phyloP scores from a whole-genome alignment of 2,329 filamentous ascomycete species.

The Ceratocystis diversiconidia region DNA sequence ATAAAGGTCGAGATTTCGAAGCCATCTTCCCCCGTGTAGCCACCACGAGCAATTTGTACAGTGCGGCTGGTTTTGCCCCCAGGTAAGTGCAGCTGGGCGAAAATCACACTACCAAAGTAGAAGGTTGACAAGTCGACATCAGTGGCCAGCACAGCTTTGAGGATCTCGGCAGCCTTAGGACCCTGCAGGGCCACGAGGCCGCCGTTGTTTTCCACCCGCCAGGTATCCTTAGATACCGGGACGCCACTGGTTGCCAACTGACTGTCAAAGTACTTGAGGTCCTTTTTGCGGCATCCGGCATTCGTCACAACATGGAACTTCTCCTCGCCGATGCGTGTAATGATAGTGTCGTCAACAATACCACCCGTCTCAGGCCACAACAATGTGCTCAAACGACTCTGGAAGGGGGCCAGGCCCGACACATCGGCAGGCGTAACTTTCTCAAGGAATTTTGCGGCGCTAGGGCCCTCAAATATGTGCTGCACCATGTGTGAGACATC shows the following conservation, averaged over 20 bases:
- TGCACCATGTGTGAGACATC: constrained; percentile 97
- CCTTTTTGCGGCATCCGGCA: constrained; percentile 80
- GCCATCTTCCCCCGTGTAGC: constrained; percentile 95
- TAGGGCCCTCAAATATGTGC: constrained; percentile 69
- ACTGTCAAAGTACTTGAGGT: constrained; percentile 58
- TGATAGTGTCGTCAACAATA: constrained; percentile 87
- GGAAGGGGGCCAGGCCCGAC: constrained; percentile 46
- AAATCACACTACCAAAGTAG: constrained; percentile 67
- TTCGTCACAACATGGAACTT: constrained; percentile 92
- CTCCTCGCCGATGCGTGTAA: constrained; percentile 62
- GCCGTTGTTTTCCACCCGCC: constrained; percentile 56
- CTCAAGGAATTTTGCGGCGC: constrained; percentile 69
- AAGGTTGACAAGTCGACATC: constrained; percentile 48
- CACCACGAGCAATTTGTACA: constrained; percentile 64
- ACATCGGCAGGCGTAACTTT: constrained; percentile 67
- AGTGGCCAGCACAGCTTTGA: constrained; percentile 46
- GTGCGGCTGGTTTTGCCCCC: constrained; percentile 32
- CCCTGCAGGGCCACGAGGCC: constrained; percentile 85
- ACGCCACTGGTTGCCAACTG: constrained; percentile 50
- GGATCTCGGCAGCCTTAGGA: constrained; percentile 56
- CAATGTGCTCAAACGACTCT: constrained; percentile 71
- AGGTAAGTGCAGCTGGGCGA: constrained; percentile 48
- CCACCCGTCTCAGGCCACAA: constrained; percentile 69
- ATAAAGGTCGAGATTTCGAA: constrained; percentile 79
- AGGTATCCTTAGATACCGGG: constrained; percentile 39